Base-by-base conservation (phyloP, 169 alveolate genomes). In the Eimeria maxima region DNA sequence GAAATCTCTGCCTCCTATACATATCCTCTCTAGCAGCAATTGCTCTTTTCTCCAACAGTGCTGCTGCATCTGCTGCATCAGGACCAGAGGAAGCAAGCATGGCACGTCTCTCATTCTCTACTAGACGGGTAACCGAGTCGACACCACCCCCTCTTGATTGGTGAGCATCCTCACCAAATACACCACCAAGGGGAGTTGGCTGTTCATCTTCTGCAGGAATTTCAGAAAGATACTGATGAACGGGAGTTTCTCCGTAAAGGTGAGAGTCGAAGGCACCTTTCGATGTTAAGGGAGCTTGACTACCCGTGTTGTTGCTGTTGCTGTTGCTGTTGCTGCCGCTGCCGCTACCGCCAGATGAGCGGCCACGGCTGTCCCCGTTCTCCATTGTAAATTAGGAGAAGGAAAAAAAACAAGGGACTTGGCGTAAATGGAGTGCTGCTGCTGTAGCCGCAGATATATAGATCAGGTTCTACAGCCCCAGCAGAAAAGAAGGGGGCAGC, bases 231-330 rank as follows among this genome's bases (percentile, higher is more conserved):
- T 93, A 93, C 24, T 93, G 96, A 47, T 87, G 93, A 53, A 88
- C 96, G 7, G 96, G 96, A 22, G 96, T 93, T 27, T 93, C 96
- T 44, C 96, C 96, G 88, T 93, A 93, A 16, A 93, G 84, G 20
- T 93, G 96, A 29, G 96, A n/a, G 33, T 93, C 96, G 63, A 81
- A 93, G 65, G 96, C 96, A 13, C 93, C 93, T 42, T 63, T 55
- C 4, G 93, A 86, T 5, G 93, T 86, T 24, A 86, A 60, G 8
- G 80, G 93, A 16, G 93, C 93, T 47, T 86, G 93, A 47, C 93
- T 86, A 4, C 93, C 80, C 50, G 80, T 57, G 67, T 63, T 86
- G 80, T 69, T 42, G 60, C 45, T 57, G 80, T 69, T 86, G 80
- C 81, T 63, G 63, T 47, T 86, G 93, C 80, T 57, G 93, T n/a